phyloP scores from a whole-genome alignment of 2,329 filamentous ascomycete genomes.

The Aspergillus brunneoviolaceus region DNA sequence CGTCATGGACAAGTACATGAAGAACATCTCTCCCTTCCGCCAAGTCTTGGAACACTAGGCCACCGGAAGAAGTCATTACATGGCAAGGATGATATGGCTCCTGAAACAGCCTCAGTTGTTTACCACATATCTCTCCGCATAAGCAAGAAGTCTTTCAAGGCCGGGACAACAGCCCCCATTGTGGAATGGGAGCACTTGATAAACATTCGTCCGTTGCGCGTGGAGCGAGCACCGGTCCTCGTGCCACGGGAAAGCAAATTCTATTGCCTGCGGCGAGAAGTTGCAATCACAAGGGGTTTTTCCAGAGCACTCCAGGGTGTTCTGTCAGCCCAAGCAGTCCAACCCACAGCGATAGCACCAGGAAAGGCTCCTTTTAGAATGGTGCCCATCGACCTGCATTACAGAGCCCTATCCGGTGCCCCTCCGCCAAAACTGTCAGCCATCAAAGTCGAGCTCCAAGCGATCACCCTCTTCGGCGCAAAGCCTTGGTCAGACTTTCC shows the following conservation, averaged over 20 bases:
- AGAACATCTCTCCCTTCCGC: constrained; percentile 18
- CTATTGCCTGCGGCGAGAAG: constrained; percentile 9
- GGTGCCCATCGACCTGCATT: constrained; percentile 13
- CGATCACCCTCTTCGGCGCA: constrained; percentile 16
- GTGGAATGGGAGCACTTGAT: constrained; percentile 13
- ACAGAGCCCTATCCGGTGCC: neutral
- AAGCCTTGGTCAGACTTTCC: constrained; percentile 16
- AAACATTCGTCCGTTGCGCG: constrained; percentile 9
- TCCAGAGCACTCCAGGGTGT: constrained; percentile 6
- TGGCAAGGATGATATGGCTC: constrained; percentile 11
- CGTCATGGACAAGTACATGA: constrained; percentile 15
- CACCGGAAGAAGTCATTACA: neutral
- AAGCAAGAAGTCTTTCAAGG: neutral
- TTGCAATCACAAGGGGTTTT: constrained; percentile 5
- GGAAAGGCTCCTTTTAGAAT: neutral
- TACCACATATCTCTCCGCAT: constrained; percentile 13
- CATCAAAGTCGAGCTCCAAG: constrained; percentile 11
- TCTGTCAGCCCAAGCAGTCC: constrained; percentile 1
- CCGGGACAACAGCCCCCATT: neutral
- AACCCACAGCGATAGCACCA: neutral
- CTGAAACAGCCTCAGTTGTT: neutral
- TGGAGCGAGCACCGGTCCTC: constrained; percentile 14
- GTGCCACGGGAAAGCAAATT: constrained; percentile 5
- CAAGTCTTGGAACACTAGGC: constrained; percentile 10
- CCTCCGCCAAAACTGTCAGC: constrained; percentile 8